Conservation (phyloP, 495 filamentous ascomycete species). For the Aspergillus nidulans region DNA sequence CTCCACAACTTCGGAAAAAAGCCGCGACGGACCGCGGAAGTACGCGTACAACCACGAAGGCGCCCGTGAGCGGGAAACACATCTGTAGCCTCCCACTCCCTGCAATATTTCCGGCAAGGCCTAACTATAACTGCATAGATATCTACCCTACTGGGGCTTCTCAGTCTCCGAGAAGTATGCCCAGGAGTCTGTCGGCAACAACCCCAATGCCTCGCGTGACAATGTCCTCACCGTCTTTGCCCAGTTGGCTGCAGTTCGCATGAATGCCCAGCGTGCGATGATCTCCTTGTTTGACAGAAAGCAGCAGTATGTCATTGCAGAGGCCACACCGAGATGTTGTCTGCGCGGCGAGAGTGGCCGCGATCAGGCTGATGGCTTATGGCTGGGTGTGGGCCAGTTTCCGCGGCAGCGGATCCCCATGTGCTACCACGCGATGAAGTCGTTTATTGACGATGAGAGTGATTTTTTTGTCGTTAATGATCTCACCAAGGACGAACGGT, state of each 20-base stretch:
- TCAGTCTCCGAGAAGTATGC: background rate
- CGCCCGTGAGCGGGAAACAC: constrained; percentile 9
- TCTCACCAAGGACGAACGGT: constrained; percentile 25
- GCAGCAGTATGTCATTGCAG: constrained; percentile 48
- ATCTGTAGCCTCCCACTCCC: background rate
- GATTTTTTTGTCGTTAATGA: constrained; percentile 31
- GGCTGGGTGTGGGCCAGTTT: constrained; percentile 35
- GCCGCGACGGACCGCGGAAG: constrained; percentile 1
- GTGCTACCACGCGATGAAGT: constrained; percentile 29
- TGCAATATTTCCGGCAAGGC: background rate
- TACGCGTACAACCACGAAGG: constrained; percentile 12
- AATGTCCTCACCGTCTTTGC: constrained; percentile 9
- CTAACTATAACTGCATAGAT: background rate
- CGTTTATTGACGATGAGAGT: constrained; percentile 26
- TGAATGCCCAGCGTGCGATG: constrained; percentile 3
- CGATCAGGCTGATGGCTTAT: constrained; percentile 27
- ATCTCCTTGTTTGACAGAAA: constrained; percentile 20
- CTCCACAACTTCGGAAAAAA: background rate
- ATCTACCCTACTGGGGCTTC: constrained; percentile 9
- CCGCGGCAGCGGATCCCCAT: constrained; percentile 16
- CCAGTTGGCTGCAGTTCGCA: constrained; percentile 2
- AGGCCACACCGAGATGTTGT: constrained; percentile 39
- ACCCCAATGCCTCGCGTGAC: constrained; percentile 2
- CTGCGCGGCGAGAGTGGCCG: constrained; percentile 24
- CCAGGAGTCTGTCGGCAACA: background rate